Conservation (phyloP, 495 filamentous ascomycete species). For the Coniosporium apollinis region DNA sequence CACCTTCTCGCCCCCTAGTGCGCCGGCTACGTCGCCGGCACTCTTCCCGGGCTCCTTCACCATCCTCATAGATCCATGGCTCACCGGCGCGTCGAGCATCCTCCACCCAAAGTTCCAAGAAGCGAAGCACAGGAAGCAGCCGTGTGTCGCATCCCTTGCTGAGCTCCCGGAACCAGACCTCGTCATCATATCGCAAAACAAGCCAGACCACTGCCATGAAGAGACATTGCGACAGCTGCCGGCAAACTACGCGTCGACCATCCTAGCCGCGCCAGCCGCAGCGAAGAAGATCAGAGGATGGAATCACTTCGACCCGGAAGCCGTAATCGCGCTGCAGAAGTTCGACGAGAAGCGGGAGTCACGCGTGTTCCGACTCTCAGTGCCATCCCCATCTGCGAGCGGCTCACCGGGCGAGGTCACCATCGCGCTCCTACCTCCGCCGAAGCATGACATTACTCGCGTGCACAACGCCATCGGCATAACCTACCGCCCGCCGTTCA, state of each 20-base stretch:
- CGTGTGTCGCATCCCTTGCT: conserved; percentile 40
- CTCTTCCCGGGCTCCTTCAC: conserved; percentile 35
- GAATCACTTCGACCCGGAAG: conserved; percentile 44
- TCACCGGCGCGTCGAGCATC: conserved; percentile 42
- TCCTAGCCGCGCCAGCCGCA: conserved; percentile 48
- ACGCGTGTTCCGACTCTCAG: conserved; percentile 29
- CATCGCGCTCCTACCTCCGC: conserved; percentile 44
- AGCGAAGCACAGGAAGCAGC: conserved; percentile 32
- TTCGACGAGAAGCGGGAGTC: conserved; percentile 27
- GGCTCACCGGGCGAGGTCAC: conserved; percentile 44
- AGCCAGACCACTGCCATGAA: conserved; percentile 54
- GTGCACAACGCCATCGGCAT: conserved; percentile 53
- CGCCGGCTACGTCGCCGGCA: conserved; percentile 20
- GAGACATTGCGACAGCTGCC: conserved; percentile 47
- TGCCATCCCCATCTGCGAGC: conserved; percentile 29
- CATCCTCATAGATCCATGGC: conserved; percentile 57
- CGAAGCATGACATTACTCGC: conserved; percentile 40
- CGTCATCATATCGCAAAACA: conserved; percentile 52
- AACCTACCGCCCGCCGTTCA: conserved; percentile 43
- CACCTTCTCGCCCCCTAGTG: conserved; percentile 35
- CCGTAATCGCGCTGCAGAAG: conserved; percentile 33
- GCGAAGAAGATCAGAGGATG: conserved; percentile 43
- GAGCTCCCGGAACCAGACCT: conserved; percentile 46
- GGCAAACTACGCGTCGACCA: conserved; percentile 32
- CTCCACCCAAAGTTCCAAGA: conserved; percentile 45